Evolutionary conservation across 768 basidiomycete species (phyloP), one percentile per base, ranked within the genome.

Genomic region (Gloeophyllum trabeum): DNA sequence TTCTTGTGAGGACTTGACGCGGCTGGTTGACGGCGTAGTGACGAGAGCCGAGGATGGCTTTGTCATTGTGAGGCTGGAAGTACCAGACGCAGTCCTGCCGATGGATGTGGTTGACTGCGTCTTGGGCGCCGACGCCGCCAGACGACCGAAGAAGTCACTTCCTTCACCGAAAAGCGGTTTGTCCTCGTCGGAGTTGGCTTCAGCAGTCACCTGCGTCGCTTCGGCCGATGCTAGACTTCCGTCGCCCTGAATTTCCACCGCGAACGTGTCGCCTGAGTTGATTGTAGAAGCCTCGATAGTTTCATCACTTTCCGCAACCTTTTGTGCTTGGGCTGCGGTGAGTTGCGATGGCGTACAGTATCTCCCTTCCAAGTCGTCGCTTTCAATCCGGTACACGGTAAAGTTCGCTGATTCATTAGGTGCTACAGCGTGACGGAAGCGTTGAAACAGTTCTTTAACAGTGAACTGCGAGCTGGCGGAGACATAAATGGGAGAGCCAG

Each of bases 191-290:
- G 28, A 32, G 28, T 32, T 32, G 28, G 28, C 28, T 32, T 32
- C 16, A 32, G 28, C 28, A 32, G 28, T 16, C 28, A 16, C 28
- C n/a, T n/a, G n/a, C n/a, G n/a, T n/a, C n/a, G n/a, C n/a, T n/a
- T n/a, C n/a, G n/a, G n/a, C n/a, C n/a, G n/a, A n/a, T n/a, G n/a
- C n/a, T n/a, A n/a, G n/a, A n/a, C n/a, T 63, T 34, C 67, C 71
- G n/a, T 65, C 52, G 25, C 61, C 54, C 51, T 76, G 73, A 54
- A 81, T 73, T 51, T 96, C 91, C n/a, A 91, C 73, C 1, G 79
- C 75, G 58, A 92, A 81, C 1, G 68, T 63, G 53, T 91, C 87
- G n/a, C n/a, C n/a, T n/a, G n/a, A n/a, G n/a, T n/a, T n/a, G n/a
- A n/a, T n/a, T n/a, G n/a, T n/a, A n/a, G n/a, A n/a, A n/a, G n/a